Base-by-base conservation (phyloP, 148 eudicot species). In the Gaultheria prostrata region DNA sequence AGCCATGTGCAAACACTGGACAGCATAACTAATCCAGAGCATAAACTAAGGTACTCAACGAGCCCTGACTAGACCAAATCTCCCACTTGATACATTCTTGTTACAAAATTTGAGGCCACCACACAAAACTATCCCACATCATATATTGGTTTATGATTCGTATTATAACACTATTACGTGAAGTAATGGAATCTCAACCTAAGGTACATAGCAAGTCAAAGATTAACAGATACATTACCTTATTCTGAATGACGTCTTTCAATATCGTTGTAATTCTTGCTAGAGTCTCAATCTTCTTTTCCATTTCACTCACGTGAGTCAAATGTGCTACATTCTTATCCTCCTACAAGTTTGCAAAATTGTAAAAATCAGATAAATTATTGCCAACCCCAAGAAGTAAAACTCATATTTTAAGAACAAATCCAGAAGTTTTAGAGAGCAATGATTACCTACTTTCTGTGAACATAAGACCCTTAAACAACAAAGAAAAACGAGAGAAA, bases 181-280 rank as follows among this genome's bases (percentile, higher is more conserved):
- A 33, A 57, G 9, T 39, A 0, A 10, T 35, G 17, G 70, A 79
- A 79, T 79, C 82, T 30, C 69, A 57, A 33, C 18, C 70, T 10
- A 39, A 39, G 82, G 70, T 59, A 57, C 69, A 57, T 59, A 78
- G 50, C 51, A 48, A 5, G 24, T n/a, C 67, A 57, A 46, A 33
- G 10, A 79, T 51, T 14, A 26, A 78, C 11, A 33, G 83, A 72
- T 21, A 26, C 51, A 61, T 35, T 90, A 97, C 99, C 98, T 97
- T 97, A 86, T 94, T 97, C 83, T 97, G 99, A 72, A 97, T 97
- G n/a, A 97, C 98, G 83, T 97, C 98, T 88, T 97, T 97, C 89
- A 97, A 87, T 85, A 97, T 94, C 51, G 94, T 84, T 48, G 99
- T 97, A 87, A 97, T 94, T 90, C 98, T 92, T 77, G 94, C 88